phyloP scores from a whole-genome alignment of 352 stramenopile species.

The Thraustochytrium striatum region DNA sequence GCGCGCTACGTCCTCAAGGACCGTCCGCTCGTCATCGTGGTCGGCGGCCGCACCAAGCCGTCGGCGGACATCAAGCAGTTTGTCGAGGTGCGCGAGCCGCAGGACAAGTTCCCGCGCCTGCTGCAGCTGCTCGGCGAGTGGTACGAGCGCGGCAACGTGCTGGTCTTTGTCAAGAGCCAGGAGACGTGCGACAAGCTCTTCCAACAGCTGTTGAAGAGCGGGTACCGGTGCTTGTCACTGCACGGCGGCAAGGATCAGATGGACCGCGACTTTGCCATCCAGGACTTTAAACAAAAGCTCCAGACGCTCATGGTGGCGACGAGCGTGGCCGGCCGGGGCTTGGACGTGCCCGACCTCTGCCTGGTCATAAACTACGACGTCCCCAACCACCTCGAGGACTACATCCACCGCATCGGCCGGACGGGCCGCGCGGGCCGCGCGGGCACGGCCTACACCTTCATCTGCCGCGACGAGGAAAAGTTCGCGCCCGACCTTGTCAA shows the following conservation, averaged over 20 bases:
- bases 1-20: conserved; percentile 80
- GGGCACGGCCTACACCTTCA: conserved; percentile 98
- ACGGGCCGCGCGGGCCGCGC: conserved; percentile 90
- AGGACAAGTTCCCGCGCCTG: conserved; percentile 97
- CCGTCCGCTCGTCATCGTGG: conserved; percentile 92
- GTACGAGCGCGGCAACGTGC: conserved; percentile 93
- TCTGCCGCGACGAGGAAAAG: conserved; percentile 92
- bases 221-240: conserved; percentile 91
- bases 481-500: conserved; percentile 61
- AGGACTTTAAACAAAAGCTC: conserved; percentile 95
- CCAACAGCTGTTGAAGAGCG: conserved; percentile 87
- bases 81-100: conserved; percentile 95
- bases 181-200: conserved; percentile 92
- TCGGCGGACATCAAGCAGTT: conserved; percentile 95
- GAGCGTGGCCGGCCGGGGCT: conserved; percentile 89
- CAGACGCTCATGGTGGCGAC: conserved; percentile 80
- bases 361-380: conserved; percentile 99
- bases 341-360: conserved; percentile 95
- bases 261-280: conserved; percentile 96
- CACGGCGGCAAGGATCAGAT: conserved; percentile 99
- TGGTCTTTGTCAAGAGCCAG: conserved; percentile 99
- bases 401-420: conserved; percentile 95
- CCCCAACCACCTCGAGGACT: conserved; percentile 99
- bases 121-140: conserved; percentile 81
- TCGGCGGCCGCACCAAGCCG: conserved; percentile 87